Conservation (phyloP, 2,329 filamentous ascomycete species). For the Cladophialophora carrionii region DNA sequence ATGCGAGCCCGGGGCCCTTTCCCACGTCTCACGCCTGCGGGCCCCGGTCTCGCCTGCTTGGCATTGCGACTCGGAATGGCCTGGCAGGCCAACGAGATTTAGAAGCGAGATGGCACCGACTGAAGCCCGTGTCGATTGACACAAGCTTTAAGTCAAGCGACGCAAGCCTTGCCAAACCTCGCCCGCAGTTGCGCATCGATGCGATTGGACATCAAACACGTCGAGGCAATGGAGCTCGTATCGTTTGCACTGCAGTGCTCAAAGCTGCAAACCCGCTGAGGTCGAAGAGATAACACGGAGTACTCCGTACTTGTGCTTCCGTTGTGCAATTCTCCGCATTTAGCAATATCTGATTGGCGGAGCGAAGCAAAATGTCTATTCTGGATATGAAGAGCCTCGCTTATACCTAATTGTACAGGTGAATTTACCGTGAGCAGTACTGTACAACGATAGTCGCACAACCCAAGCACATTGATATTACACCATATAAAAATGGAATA, state of each 20-base stretch:
- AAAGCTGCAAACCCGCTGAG: neutral
- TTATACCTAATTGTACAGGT: too few species aligned
- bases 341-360: neutral
- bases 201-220: neutral
- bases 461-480: neutral
- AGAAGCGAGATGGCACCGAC: neutral
- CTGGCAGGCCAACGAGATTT: neutral
- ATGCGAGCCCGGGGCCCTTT: neutral
- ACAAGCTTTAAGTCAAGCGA: neutral
- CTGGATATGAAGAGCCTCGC: neutral
- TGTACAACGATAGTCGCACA: neutral
- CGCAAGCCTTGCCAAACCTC: neutral
- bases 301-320: neutral
- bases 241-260: neutral
- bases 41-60: neutral
- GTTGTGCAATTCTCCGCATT: neutral
- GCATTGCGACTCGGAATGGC: slow-evolving; percentile 3
- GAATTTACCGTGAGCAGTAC: neutral
- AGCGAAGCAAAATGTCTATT: neutral
- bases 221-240: neutral
- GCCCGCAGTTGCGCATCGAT: neutral
- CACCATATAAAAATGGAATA: neutral
- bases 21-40: neutral
- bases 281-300: neutral
- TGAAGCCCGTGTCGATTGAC: neutral